Percentiles rank a stretch among this genome's conserved stretches.
These are phyloP conservation scores for Iberis amara DNA, from an alignment of 441 rosid genomes.

Conservation along the genomic window DNA sequence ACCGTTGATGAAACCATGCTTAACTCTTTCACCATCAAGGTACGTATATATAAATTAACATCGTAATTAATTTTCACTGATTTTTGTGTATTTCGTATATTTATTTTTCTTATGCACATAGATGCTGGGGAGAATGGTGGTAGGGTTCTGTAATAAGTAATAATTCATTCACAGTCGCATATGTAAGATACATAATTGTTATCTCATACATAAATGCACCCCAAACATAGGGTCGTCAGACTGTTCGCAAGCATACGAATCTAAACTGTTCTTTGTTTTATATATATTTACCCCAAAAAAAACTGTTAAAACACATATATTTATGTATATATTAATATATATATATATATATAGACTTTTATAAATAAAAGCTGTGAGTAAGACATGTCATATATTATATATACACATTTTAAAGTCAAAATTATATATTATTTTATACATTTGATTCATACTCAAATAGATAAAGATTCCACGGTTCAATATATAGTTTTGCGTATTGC, in stretches of 20 bases:
- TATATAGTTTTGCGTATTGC: too few relatives aligned
- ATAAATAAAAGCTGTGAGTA: too few relatives aligned
- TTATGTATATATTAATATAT: too few relatives aligned
- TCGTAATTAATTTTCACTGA: conserved; percentile 11
- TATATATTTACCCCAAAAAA: background rate
- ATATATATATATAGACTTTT: too few relatives aligned
- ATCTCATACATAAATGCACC: conserved; percentile 1
- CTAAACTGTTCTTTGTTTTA: background rate
- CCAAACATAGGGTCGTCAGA: conserved; percentile 23
- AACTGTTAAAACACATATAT: too few relatives aligned
- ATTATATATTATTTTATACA: too few relatives aligned
- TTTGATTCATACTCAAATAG: too few relatives aligned
- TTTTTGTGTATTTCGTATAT: background rate
- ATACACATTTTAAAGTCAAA: too few relatives aligned
- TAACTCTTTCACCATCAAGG: conserved; percentile 95
- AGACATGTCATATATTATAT: too few relatives aligned
- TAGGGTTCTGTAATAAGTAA: conserved; percentile 27
- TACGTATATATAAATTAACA: conserved; percentile 32
- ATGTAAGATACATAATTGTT: conserved; percentile 9
- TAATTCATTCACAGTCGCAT: conserved; percentile 22
- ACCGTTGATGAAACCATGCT: conserved; percentile 70
- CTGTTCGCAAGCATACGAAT: conserved; percentile 14
- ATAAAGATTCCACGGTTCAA: too few relatives aligned
- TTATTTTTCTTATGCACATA: conserved; percentile 2
- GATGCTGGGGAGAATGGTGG: conserved; percentile 16